Evolutionary conservation across 2,329 filamentous ascomycete species (phyloP), one percentile per base, ranked within the genome.

Genomic region (Akanthomyces dipterigenus): DNA sequence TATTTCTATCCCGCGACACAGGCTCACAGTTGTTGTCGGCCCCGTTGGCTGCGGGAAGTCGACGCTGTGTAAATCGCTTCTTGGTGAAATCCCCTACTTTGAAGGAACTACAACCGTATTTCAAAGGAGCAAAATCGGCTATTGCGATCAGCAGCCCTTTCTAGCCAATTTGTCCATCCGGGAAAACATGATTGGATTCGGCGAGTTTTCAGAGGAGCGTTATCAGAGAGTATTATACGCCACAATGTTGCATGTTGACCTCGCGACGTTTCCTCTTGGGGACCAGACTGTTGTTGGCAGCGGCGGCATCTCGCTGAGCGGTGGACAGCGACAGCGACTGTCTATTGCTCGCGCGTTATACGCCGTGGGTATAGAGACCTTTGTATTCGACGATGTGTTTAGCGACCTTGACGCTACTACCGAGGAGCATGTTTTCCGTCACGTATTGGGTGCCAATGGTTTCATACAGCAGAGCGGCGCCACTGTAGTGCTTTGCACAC

Each of bases 31-130:
- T 8, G 66, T 78, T 2, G 69, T 75, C 16, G 76, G 76, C 0
- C 75, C 75, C 0, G 67, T 77, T 5, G 76, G 70, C 1, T 73
- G 72, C 0, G 77, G 77, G 0, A 79, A 79, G 61, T 76, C 75
- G 0, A 73, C 76, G 0, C 65, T 78, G 0, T 75, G 72, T 68
- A 73, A 72, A 38, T 71, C 68, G 0, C 66, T 78, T 0, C 61
- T 67, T 4, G 65, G 65, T 5, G 65, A 67, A 28, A 60, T 62
- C 1, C 64, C 63, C 0, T 56, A 62, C 22, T 49, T 36, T 7
- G 58, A 60, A 0, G 65, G 65, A 0, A n/a, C 43, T 3, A 55
- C 64, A 8, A 46, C 26, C 9, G 55, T 61, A 9, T 50, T 28
- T 4, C 43, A 31, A 2, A 20, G 45, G 3, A 40, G 46, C 7